phyloP scores from a whole-genome alignment of 352 stramenopile genomes.

The Globisporangium barbulae region DNA sequence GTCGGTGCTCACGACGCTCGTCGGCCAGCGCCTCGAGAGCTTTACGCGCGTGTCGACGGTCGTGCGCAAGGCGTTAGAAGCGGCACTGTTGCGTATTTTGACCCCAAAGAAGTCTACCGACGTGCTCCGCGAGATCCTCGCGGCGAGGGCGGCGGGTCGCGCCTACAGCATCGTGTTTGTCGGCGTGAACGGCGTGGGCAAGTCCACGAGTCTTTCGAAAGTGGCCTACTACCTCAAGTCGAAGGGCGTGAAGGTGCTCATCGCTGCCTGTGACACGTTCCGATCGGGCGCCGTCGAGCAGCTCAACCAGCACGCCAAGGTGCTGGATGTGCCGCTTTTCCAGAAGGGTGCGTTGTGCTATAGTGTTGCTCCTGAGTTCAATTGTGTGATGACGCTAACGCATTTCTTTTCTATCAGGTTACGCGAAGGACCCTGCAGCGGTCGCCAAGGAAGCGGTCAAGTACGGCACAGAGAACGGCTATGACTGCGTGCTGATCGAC shows the following conservation, averaged over 20 bases:
- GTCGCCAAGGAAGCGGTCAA: constrained; percentile 96
- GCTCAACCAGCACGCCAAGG: constrained; percentile 96
- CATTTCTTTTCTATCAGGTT: constrained; percentile 58
- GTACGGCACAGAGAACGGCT: constrained; percentile 92
- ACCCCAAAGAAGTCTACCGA: constrained; percentile 95
- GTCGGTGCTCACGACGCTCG: constrained; percentile 91
- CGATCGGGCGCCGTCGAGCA: constrained; percentile 98
- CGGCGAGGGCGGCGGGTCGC: constrained; percentile 77
- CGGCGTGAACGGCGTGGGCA: constrained; percentile 98
- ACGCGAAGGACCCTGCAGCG: constrained; percentile 95
- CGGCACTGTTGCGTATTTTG: constrained; percentile 93
- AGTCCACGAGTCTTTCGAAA: constrained; percentile 98
- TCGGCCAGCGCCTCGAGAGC: constrained; percentile 94
- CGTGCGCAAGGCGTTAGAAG: constrained; percentile 94
- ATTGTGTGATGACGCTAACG: neutral
- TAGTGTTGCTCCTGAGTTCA: neutral
- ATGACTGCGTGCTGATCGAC: constrained; percentile 98
- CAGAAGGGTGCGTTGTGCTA: constrained; percentile 55
- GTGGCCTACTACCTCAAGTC: constrained; percentile 99
- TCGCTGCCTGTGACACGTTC: constrained; percentile 99
- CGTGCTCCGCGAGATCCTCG: constrained; percentile 92
- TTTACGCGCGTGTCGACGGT: constrained; percentile 91
- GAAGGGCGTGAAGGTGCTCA: constrained; percentile 94
- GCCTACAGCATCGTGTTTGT: constrained; percentile 99
- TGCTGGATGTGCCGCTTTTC: constrained; percentile 96